Percentiles rank a stretch among this genome's conserved stretches.
phyloP scores from a whole-genome alignment of 1,284 basidiomycete genomes.

The Rhodotorula sp. region DNA sequence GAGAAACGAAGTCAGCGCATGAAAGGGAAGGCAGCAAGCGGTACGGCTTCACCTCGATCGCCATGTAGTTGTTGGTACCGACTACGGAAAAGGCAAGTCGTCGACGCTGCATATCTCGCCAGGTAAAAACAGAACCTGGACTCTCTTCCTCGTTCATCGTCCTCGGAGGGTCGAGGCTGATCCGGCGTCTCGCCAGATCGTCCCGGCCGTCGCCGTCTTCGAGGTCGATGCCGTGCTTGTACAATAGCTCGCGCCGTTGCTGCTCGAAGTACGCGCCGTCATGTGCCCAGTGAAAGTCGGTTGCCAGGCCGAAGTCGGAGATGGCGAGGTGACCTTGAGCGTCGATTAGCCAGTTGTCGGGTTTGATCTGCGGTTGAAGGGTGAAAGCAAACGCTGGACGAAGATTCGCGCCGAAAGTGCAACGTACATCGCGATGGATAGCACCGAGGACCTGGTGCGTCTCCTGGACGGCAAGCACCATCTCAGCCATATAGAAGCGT shows the following conservation, averaged over 20 bases:
- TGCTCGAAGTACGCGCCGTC: constrained; percentile 85
- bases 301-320: constrained; percentile 94
- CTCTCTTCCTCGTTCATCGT: constrained; percentile 58
- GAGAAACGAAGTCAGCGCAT: neutral
- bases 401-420: no score
- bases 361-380: constrained; percentile 48
- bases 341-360: constrained; percentile 90
- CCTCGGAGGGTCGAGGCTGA: constrained; percentile 23
- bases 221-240: constrained; percentile 91
- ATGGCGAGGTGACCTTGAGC: constrained; percentile 89
- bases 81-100: constrained; percentile 94
- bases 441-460: constrained; percentile 86
- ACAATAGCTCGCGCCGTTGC: constrained; percentile 80
- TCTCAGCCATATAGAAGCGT: constrained; percentile 94
- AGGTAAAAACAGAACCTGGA: constrained; percentile 66
- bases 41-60: constrained; percentile 62
- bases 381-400: no score
- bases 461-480: constrained; percentile 92
- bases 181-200: neutral
- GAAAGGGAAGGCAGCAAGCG: neutral
- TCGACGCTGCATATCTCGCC: constrained; percentile 87
- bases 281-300: constrained; percentile 61
- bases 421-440: constrained; percentile 93
- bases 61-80: constrained; percentile 35
- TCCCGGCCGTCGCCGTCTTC: constrained; percentile 59